Percentiles rank a stretch among this genome's conserved stretches.
phyloP scores from a whole-genome alignment of 2,329 filamentous ascomycete species.

The Septoria linicola region DNA sequence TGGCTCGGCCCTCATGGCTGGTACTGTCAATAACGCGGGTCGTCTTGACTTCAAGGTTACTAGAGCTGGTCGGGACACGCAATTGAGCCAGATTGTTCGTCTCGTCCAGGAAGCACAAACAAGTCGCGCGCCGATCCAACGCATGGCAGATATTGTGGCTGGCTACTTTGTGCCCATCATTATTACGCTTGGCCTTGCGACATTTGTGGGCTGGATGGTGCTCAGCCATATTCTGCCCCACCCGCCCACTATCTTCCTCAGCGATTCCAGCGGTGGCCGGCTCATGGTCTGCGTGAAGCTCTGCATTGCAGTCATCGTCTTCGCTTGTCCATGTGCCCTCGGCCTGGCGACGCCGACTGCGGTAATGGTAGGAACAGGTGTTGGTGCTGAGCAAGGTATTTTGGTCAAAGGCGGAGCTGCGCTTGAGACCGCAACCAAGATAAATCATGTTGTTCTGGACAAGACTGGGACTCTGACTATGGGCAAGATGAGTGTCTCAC shows the following conservation, averaged over 20 bases:
- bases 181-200: constrained; percentile 76
- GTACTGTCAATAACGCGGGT: constrained; percentile 92
- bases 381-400: constrained; percentile 92
- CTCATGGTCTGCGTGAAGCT: constrained; percentile 96
- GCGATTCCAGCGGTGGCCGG: constrained; percentile 79
- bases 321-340: constrained; percentile 95
- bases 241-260: constrained; percentile 84
- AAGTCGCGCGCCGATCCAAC: constrained; percentile 88
- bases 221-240: constrained; percentile 80
- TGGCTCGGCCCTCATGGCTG: constrained; percentile 78
- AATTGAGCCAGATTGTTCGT: constrained; percentile 96
- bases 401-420: constrained; percentile 96
- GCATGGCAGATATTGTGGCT: constrained; percentile 83
- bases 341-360: constrained; percentile 93
- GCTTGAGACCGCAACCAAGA: constrained; percentile 83
- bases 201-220: constrained; percentile 91
- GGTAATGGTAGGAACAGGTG: constrained; percentile 98
- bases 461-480: constrained; percentile 95
- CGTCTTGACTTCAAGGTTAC: constrained; percentile 90
- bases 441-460: constrained; percentile 87
- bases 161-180: constrained; percentile 94
- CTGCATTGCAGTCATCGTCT: constrained; percentile 97
- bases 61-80: constrained; percentile 88
- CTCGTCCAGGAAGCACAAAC: constrained; percentile 98
- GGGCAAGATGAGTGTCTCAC: constrained; percentile 90